phyloP scores from a whole-genome alignment of 805 yeast species.

The Lachancea cidri region DNA sequence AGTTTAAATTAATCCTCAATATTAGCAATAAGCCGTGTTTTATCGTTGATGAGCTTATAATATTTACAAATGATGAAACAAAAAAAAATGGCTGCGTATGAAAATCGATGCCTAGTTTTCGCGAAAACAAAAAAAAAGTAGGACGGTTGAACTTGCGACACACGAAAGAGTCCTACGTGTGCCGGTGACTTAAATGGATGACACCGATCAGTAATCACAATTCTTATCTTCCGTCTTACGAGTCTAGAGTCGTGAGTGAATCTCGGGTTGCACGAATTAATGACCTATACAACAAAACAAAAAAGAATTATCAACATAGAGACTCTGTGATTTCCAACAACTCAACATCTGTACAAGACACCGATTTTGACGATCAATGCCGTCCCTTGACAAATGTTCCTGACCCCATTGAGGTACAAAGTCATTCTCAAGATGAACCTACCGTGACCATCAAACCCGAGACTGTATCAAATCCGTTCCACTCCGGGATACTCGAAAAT shows the following conservation, averaged over 20 bases:
- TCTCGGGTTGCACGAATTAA: constrained; percentile 23
- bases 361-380: constrained; percentile 3
- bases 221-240: constrained; percentile 15
- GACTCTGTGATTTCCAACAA: constrained; percentile 22
- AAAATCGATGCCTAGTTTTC: not conserved
- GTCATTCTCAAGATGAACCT: not conserved
- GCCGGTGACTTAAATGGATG: constrained; percentile 14
- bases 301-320: constrained; percentile 11
- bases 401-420: not conserved
- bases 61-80: too few species aligned
- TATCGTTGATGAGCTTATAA: too few species aligned
- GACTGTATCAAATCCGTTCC: constrained; percentile 8
- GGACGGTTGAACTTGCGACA: too few species aligned
- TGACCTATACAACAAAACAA: constrained; percentile 18
- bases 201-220: constrained; percentile 6
- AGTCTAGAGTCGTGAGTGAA: constrained; percentile 17
- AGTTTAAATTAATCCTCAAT: too few species aligned
- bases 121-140: not conserved
- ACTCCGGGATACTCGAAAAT: constrained; percentile 2
- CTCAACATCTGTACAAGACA: constrained; percentile 6
- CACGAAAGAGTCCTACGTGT: too few species aligned
- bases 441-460: constrained; percentile 13
- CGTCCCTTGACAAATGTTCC: constrained; percentile 3
- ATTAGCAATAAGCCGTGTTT: too few species aligned
- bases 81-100: not conserved